Conservation (phyloP, 2,329 filamentous ascomycete genomes). For the Trichoderma gracile region DNA sequence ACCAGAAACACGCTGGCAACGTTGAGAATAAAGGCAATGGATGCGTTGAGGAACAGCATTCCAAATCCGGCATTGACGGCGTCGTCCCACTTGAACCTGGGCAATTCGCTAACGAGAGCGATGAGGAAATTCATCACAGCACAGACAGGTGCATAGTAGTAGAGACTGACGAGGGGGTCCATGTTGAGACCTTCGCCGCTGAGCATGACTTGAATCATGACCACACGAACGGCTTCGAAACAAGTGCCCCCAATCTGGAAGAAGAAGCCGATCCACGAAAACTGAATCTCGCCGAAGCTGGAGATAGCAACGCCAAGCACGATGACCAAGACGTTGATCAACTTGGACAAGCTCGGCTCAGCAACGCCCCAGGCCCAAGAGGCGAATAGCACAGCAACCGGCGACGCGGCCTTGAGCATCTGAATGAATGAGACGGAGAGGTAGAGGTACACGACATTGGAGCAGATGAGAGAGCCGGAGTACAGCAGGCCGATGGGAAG, state of each 20-base stretch:
- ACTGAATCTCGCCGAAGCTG: constrained; percentile 65
- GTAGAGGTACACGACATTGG: constrained; percentile 68
- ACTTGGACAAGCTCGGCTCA: constrained; percentile 46
- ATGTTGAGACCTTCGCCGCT: constrained; percentile 77
- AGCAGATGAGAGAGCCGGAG: constrained; percentile 65
- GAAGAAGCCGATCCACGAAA: constrained; percentile 64
- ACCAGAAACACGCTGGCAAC: constrained; percentile 84
- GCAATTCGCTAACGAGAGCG: constrained; percentile 68
- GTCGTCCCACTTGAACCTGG: constrained; percentile 64
- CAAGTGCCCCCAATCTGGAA: constrained; percentile 74
- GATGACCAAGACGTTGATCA: constrained; percentile 54
- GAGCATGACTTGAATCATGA: constrained; percentile 83
- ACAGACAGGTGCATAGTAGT: constrained; percentile 87
- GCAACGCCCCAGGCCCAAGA: constrained; percentile 62
- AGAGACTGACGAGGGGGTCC: constrained; percentile 84
- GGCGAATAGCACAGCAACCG: constrained; percentile 65
- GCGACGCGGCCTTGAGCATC: constrained; percentile 69
- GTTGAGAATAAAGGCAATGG: constrained; percentile 77
- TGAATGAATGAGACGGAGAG: constrained; percentile 69
- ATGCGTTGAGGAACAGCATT: constrained; percentile 71
- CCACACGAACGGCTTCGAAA: constrained; percentile 78
- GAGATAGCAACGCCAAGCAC: constrained; percentile 55
- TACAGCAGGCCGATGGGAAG: constrained; percentile 67
- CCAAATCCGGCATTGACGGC: constrained; percentile 64
- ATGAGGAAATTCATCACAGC: constrained; percentile 76